Conservation (phyloP, 805 yeast species). For the Monosporozyma servazzii region DNA sequence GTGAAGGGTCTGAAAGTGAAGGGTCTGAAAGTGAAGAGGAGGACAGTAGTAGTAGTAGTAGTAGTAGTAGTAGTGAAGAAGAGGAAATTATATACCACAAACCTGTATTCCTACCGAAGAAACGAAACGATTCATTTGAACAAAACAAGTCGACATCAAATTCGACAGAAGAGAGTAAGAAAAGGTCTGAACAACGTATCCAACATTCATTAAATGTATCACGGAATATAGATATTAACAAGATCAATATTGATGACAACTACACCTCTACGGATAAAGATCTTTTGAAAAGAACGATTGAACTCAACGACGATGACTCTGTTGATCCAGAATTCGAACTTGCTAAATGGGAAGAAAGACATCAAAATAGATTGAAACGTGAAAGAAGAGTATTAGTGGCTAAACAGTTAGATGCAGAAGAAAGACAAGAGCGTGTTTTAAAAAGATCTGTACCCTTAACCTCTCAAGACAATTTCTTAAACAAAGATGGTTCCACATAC, state of each 20-base stretch:
- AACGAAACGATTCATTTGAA: not conserved
- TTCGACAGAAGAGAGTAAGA: not conserved
- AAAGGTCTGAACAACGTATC: conserved; percentile 8
- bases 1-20: not conserved
- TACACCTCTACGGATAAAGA: conserved; percentile 21
- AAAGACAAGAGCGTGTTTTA: conserved; percentile 3
- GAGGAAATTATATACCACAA: conserved; percentile 18
- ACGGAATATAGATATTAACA: conserved; percentile 6
- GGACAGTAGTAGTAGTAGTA: conserved; percentile 1
- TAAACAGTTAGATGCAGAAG: conserved; percentile 23
- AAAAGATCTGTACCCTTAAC: not conserved
- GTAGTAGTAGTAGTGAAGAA: conserved; percentile 5
- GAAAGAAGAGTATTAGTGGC: conserved; percentile 16
- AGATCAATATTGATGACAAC: conserved; percentile 10
- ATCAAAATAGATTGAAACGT: conserved; percentile 12
- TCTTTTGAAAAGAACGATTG: conserved; percentile 13
- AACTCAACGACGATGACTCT: conserved; percentile 22
- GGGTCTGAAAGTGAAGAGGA: not conserved
- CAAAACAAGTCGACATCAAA: not conserved
- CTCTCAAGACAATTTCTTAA: not conserved
- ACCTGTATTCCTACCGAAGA: conserved; percentile 20
- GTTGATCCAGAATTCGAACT: conserved; percentile 18
- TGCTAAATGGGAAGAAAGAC: conserved; percentile 19
- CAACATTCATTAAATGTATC: conserved; percentile 9
- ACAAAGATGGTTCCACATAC: not conserved